Conservation (phyloP, 805 yeast species). For the Starmera amethionina region DNA sequence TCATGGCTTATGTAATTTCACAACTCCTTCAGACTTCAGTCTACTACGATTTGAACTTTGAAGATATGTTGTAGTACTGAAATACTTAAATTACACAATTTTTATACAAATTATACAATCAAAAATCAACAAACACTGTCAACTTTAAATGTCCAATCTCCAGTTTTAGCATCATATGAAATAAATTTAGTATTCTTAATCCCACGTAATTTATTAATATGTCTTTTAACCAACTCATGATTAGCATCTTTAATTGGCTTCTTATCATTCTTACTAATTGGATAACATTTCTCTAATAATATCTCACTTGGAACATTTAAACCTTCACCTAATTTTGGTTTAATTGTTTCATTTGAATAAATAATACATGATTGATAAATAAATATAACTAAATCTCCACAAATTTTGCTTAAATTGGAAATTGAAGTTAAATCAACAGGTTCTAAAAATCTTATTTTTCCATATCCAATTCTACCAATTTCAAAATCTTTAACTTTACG, state of each 20-base stretch:
- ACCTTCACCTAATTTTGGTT: slow-evolving; percentile 73
- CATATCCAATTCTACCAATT: slow-evolving; percentile 68
- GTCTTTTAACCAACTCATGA: slow-evolving; percentile 60
- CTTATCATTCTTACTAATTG: slow-evolving; percentile 61
- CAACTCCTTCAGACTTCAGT: too few species aligned
- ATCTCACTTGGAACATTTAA: slow-evolving; percentile 68
- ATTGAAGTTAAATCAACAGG: slow-evolving; percentile 79
- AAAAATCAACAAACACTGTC: slow-evolving; percentile 15
- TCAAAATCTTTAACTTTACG: slow-evolving; percentile 53
- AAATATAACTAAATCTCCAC: slow-evolving; percentile 58
- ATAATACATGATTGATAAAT: slow-evolving; percentile 50
- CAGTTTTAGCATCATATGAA: slow-evolving; percentile 67
- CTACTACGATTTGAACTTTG: too few species aligned
- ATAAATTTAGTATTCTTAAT: slow-evolving; percentile 54
- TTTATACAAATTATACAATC: neutral
- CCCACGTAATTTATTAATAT: slow-evolving; percentile 54
- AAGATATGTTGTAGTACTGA: too few species aligned
- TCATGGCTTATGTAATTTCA: too few species aligned
- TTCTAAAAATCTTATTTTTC: slow-evolving; percentile 62
- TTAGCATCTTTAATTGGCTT: slow-evolving; percentile 69
- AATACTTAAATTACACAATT: too few species aligned
- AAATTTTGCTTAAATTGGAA: slow-evolving; percentile 48
- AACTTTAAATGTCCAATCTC: slow-evolving; percentile 58
- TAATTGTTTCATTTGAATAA: slow-evolving; percentile 57
- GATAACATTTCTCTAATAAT: slow-evolving; percentile 73